Percentiles rank a stretch among this genome's conserved stretches.
phyloP scores from a whole-genome alignment of 306 rosid genomes.

The Sechiopsis laciniata region DNA sequence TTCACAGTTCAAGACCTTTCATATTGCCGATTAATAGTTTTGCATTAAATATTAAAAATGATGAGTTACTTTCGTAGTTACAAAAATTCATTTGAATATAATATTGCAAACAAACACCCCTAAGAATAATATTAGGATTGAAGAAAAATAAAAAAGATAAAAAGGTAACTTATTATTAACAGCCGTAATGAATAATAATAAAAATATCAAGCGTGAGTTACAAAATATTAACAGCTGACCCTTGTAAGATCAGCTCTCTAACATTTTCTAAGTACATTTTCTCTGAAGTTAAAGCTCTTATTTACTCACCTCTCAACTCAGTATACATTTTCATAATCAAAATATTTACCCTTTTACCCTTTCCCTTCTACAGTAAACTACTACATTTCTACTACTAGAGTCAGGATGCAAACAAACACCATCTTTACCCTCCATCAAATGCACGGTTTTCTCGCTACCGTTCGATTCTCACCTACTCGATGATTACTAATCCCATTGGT shows the following conservation, averaged over 20 bases:
- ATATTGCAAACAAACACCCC: too few relatives aligned
- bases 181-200: conserved; percentile 8
- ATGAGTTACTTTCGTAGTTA: too few relatives aligned
- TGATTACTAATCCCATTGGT: conserved; percentile 7
- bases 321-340: conserved; percentile 21
- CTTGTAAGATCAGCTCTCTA: not conserved
- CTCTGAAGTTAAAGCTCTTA: conserved; percentile 11
- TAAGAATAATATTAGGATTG: too few relatives aligned
- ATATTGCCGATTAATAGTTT: too few relatives aligned
- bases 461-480: not conserved
- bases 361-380: conserved; percentile 17
- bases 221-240: conserved; percentile 14
- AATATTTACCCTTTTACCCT: conserved; percentile 19
- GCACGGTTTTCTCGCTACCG: not conserved
- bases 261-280: conserved; percentile 4
- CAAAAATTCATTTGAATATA: too few relatives aligned
- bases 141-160: not conserved
- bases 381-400: conserved; percentile 7
- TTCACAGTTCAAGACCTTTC: too few relatives aligned
- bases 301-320: conserved; percentile 17
- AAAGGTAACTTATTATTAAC: not conserved
- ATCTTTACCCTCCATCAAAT: conserved; percentile 1
- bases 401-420: conserved; percentile 13
- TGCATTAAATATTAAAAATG: too few relatives aligned
- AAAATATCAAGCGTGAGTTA: not conserved